Base-by-base conservation (phyloP, 495 filamentous ascomycete species). In the Daldinia grandis region DNA sequence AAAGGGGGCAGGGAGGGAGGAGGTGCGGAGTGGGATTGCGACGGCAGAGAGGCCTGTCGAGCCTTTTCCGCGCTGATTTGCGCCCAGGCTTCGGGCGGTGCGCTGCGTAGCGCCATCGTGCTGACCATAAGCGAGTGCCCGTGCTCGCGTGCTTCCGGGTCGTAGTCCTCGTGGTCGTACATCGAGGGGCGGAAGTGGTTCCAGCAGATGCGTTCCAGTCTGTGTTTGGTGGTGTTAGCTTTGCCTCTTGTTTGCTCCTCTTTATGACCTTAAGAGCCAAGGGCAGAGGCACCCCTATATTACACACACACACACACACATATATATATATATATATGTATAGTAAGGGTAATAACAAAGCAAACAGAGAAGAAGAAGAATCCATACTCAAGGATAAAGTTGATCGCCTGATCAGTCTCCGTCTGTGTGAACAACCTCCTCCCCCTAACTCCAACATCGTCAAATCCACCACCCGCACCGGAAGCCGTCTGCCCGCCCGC, bases 121-220 rank as follows among this genome's bases (percentile, higher is more conserved):
- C 78, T 79, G 14, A 83, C 84, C 79, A 82, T 85, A 44, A 86
- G 76, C 19, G 78, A 67, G 76, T 86, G 84, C 7, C 82, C 82
- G 24, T 76, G 71, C 24, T 72, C 75, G 15, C 44, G 33, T n/a
- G 54, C 62, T 35, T 50, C 47, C n/a, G 74, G 64, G 44, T 74
- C 68, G 64, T 75, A 75, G 57, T 51, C 49, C 58, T 64, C 33
- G 62, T 62, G 59, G 59, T 70, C 17, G 72, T 76, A 79, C 72
- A 76, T 66, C 9, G 72, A 63, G 37, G 57, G 65, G 64, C 75
- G 62, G 68, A 85, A 84, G 71, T 85, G 83, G 59, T 78, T 69
- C 72, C 82, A 80, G 78, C 83, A 86, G 51, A 82, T 75, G 67
- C 84, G 81, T 63, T 86, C 83, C 24, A 86, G 80, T 2, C 84